Evolutionary conservation across 1,284 basidiomycete genomes (phyloP), one percentile per base, ranked within the genome.

Genomic region (Austroboletus rostrupii): DNA sequence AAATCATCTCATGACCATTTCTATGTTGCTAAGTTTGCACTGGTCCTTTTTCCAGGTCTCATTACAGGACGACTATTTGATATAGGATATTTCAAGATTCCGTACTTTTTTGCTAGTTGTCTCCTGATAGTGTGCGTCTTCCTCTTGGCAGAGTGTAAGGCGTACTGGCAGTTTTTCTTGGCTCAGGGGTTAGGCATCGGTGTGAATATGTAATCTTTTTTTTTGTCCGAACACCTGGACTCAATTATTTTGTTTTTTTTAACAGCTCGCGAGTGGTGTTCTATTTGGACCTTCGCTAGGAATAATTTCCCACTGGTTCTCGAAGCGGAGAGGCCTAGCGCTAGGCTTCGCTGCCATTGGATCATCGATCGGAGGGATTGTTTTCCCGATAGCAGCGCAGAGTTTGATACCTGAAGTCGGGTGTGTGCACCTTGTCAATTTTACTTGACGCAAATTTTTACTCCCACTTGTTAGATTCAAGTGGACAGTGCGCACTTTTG

Each of bases 151-250:
- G 70, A 82, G 57, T 77, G 78, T 47, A 74, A 57, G 5, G 52
- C 64, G 45, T 83, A 77, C 57, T 83, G 75, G 72, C 80, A 83
- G 32, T 70, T 79, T 47, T 53, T 80, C 35, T 67, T 80, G 11
- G 75, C 68, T 16, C 78, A 80, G 47, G 78, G 78, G 3, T 49
- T 80, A 19, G 69, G 69, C 2, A 52, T 71, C 9, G 78, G 78
- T 23, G 71, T 77, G 28, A 47, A 62, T 52, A 14, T 28, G 6
- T 2, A 14, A 4, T 36, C 14, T 16, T n/a, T 11, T 38, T 12
- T 5, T 8, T 11, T 16, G 17, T 3, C 1, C 23, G 5, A 26
- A 26, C 23, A 26, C 23, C 23, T 26, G 23, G 23, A 26, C 23
- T 1, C 9, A 8, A 26, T 26, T 26, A 1, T 8, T 26, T 8